phyloP scores from a whole-genome alignment of 257 asterid species.

The Rehmannia glutinosa region DNA sequence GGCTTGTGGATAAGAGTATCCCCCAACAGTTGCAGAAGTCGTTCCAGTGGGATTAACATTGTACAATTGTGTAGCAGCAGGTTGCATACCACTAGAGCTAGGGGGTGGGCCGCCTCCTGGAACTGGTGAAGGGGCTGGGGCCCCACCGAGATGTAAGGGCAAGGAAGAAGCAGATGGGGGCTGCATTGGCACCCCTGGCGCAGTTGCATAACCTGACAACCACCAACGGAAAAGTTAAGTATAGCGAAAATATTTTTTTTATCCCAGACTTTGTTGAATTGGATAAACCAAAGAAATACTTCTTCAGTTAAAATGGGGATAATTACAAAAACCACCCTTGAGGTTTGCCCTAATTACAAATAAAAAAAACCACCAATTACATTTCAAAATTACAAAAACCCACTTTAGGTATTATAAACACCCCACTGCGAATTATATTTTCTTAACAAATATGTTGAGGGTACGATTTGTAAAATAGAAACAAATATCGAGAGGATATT shows the following conservation, averaged over 20 bases:
- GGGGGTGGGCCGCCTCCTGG: conserved; percentile 36
- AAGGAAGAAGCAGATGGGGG: conserved; percentile 30
- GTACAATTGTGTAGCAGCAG: conserved; percentile 25
- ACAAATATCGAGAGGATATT: too few relatives aligned
- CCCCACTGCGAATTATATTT: too few relatives aligned
- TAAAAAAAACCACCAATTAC: neutral
- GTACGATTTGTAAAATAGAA: too few relatives aligned
- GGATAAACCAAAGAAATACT: neutral
- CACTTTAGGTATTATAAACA: neutral
- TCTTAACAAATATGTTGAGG: too few relatives aligned
- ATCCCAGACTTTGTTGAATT: neutral
- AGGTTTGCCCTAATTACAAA: too few relatives aligned
- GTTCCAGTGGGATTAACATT: conserved; percentile 28
- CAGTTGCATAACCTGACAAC: conserved; percentile 35
- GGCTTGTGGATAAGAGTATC: conserved; percentile 30
- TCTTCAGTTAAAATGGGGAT: neutral
- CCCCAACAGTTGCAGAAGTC: conserved; percentile 18
- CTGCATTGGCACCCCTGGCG: conserved; percentile 32
- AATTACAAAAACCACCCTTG: neutral
- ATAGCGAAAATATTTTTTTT: neutral
- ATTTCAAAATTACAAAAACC: neutral
- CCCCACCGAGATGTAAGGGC: conserved; percentile 27
- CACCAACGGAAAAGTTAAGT: neutral
- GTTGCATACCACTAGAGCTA: conserved; percentile 20
- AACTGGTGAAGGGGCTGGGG: conserved; percentile 24